Evolutionary conservation across 371 early-diverging fungal species (phyloP).

Genomic region (Haplosporangium sp.): DNA sequence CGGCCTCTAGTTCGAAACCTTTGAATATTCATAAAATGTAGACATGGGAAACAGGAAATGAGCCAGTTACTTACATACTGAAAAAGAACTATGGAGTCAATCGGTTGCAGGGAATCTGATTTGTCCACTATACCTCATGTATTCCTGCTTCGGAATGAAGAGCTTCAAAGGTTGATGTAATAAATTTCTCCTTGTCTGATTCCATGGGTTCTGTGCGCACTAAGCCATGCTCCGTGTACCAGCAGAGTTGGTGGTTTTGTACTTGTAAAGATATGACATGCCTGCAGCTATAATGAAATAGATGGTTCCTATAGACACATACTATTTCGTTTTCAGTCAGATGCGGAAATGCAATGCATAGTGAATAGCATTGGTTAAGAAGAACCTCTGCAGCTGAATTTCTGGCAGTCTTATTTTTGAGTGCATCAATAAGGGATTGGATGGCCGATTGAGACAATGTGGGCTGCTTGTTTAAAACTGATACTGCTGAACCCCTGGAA

Average conservation of each 20-base stretch:
- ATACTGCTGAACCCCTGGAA: too few species aligned
- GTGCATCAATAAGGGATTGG: too few species aligned
- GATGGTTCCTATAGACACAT: constrained; percentile 6
- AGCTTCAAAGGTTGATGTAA: constrained; percentile 9
- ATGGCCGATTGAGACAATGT: constrained; percentile 8
- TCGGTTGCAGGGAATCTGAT: constrained; percentile 2
- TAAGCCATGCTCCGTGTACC: constrained; percentile 9
- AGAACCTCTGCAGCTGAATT: neutral
- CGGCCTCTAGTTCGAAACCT: too few species aligned
- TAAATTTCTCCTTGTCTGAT: constrained; percentile 8
- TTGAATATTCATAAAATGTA: too few species aligned
- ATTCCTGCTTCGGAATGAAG: constrained; percentile 11
- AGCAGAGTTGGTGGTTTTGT: constrained; percentile 5
- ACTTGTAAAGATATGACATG: constrained; percentile 3
- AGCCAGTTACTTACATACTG: too few species aligned
- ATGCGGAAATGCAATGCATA: constrained; percentile 5
- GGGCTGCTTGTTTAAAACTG: neutral
- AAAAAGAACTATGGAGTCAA: too few species aligned
- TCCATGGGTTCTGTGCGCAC: constrained; percentile 5
- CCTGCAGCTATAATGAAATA: constrained; percentile 13
- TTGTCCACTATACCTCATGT: constrained; percentile 3
- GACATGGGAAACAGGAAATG: too few species aligned
- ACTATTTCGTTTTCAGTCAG: constrained; percentile 6
- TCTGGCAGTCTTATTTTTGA: neutral
- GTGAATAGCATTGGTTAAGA: neutral